Base-by-base conservation (phyloP, 352 stramenopile species). In the Thalassiosira exigua region DNA sequence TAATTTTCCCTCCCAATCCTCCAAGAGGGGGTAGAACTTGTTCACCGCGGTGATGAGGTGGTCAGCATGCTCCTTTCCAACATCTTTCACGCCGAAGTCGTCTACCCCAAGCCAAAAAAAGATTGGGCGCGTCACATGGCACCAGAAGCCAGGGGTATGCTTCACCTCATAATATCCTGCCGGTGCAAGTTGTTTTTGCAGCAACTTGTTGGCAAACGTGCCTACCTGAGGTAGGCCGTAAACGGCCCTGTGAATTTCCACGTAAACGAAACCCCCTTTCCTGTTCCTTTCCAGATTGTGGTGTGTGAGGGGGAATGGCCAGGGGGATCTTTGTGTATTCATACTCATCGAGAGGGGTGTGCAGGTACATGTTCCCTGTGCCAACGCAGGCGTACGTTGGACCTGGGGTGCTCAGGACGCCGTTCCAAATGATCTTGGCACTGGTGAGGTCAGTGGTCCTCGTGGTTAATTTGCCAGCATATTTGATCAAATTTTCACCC, bases 61-160 rank as follows among this genome's bases (percentile, higher is more conserved):
- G 12, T 74, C 2, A 1, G 61, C 81, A 54, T 85, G 50, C 36
- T 59, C 32, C 33, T 83, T 2, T 26, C 52, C 41, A 0, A 67
- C 42, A 58, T 86, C 85, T 78, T 85, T 56, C 17, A 56, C 46
- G 17, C 61, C 67, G 60, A 86, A 86, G 56, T 86, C 71, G 44
- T 86, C 67, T 60, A 86, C 76, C 21, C 79, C 67, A 0, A 88
- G 41, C 2, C 61, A 68, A 50, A 88, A 88, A 3, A 0, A 32
- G 0, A 80, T 65, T 0, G 32, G 48, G 12, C 67, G 27, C 0
- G 24, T 69, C 0, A 41, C 48, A 44, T 88, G 71, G n/a, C 41
- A 41, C 71, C 70, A 86, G 0, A 86, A 56, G 22, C 79, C 79
- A 3, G 68, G 73, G 22, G 79, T 86, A 30, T 68, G 51, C 17